A percentile compares a stretch with the other conserved stretches of the same genome.
These are phyloP conservation scores for Rubia tinctorum DNA, from an alignment of 305 asterid species.

Conservation along the genomic window DNA sequence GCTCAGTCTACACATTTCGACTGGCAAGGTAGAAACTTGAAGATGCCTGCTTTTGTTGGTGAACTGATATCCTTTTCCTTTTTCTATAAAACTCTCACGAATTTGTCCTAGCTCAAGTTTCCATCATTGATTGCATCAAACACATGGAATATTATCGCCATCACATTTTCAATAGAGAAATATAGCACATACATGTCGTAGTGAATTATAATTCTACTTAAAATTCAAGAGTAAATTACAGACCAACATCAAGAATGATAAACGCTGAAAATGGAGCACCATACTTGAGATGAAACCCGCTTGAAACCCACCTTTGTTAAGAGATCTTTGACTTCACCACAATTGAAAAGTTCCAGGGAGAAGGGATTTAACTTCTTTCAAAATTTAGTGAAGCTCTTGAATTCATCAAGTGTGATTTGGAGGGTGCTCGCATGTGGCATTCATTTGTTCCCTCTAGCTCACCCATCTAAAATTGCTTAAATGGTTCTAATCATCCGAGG, in stretches of 20 bases:
- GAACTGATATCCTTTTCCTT: conserved; percentile 69
- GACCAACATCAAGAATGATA: not conserved
- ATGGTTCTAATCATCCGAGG: conserved; percentile 85
- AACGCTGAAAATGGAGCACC: not conserved
- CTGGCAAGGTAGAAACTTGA: conserved; percentile 61
- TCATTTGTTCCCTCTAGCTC: too few species aligned
- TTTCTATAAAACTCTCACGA: conserved; percentile 71
- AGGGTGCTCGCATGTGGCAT: conserved; percentile 42
- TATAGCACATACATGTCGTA: conserved; percentile 73
- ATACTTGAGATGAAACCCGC: conserved; percentile 84
- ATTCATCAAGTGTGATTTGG: conserved; percentile 71
- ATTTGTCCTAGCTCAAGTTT: conserved; percentile 66
- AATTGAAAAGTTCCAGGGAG: conserved; percentile 78
- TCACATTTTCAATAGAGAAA: conserved; percentile 55
- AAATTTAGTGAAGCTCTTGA: conserved; percentile 70
- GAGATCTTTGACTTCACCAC: conserved; percentile 70
- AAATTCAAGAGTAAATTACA: not conserved
- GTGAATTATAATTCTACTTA: not conserved
- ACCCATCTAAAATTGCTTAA: conserved; percentile 56
- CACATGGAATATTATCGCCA: conserved; percentile 69
- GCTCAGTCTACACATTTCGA: conserved; percentile 41
- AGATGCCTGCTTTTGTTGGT: conserved; percentile 74
- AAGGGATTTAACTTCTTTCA: conserved; percentile 72
- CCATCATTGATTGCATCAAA: conserved; percentile 78
- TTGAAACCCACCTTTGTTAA: conserved; percentile 72